phyloP scores from a whole-genome alignment of 768 basidiomycete genomes.

The Steccherinum ochraceum region DNA sequence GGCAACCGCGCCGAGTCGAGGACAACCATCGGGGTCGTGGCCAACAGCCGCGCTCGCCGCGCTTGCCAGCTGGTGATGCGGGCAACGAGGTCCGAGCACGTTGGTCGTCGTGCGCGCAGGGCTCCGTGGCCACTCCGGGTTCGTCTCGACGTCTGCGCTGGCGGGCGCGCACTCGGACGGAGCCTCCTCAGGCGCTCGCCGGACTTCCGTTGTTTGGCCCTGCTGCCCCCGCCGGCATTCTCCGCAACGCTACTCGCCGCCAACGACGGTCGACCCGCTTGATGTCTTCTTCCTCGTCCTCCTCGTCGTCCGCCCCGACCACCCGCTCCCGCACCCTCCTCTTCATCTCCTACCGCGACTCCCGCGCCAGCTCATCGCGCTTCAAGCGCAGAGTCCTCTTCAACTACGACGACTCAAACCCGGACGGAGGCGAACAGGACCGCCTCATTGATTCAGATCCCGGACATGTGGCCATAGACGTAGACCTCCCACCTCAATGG shows the following conservation, averaged over 20 bases:
- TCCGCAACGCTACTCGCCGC: neutral
- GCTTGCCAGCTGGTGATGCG: too few relatives aligned
- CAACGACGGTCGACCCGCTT: constrained; percentile 5
- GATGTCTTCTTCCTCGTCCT: constrained; percentile 24
- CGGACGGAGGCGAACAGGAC: constrained; percentile 55
- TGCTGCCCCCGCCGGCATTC: neutral
- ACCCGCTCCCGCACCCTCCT: constrained; percentile 87
- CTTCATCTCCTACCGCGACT: constrained; percentile 91
- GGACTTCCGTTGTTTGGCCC: neutral
- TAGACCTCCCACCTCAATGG: constrained; percentile 83
- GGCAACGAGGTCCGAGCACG: too few relatives aligned
- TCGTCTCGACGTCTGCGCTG: too few relatives aligned
- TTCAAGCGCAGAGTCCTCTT: constrained; percentile 20
- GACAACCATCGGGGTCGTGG: too few relatives aligned
- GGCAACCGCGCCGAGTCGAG: too few relatives aligned
- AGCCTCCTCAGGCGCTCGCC: too few relatives aligned
- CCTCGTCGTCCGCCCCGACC: constrained; percentile 34
- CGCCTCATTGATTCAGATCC: constrained; percentile 51
- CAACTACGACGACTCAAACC: constrained; percentile 44
- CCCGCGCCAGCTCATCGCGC: constrained; percentile 44
- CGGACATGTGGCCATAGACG: constrained; percentile 47
- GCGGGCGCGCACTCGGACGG: too few relatives aligned
- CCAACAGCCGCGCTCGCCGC: too few relatives aligned
- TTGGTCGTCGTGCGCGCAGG: too few relatives aligned
- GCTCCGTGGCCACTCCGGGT: too few relatives aligned